Evolutionary conservation across 2,329 filamentous ascomycete species (phyloP).

Genomic region (Aspergillus felis): DNA sequence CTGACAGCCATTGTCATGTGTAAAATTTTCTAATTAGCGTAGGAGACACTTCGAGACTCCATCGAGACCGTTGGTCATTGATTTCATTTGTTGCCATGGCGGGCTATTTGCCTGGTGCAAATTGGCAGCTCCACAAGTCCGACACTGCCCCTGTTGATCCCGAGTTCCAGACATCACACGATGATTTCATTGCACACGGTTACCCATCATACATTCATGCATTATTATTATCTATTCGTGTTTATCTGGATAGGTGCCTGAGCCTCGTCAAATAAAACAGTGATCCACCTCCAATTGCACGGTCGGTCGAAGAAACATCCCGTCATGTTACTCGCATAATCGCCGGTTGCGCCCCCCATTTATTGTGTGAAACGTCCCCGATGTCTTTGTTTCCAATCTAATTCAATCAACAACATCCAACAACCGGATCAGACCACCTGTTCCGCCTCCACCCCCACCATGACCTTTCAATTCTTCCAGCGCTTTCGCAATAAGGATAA

Average conservation of each 20-base stretch:
- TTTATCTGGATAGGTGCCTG: background rate
- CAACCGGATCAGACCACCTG: background rate
- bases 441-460: background rate
- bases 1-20: background rate
- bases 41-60: background rate
- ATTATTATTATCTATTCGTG: background rate
- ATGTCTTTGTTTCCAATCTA: background rate
- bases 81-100: background rate
- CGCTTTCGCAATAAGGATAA: background rate
- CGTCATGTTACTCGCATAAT: background rate
- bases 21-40: background rate
- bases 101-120: background rate
- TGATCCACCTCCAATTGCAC: background rate
- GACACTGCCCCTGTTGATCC: background rate
- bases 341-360: background rate
- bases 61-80: background rate
- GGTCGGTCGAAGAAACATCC: background rate
- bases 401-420: background rate
- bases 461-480: background rate
- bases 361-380: background rate
- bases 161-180: background rate
- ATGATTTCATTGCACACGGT: background rate
- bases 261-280: background rate
- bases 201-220: background rate
- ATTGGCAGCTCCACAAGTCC: background rate